A percentile compares a stretch with the other conserved stretches of the same genome.
These are phyloP conservation scores for Stephania yunnanensis DNA, from an alignment of 164 flowering plant species.

Conservation along the genomic window DNA sequence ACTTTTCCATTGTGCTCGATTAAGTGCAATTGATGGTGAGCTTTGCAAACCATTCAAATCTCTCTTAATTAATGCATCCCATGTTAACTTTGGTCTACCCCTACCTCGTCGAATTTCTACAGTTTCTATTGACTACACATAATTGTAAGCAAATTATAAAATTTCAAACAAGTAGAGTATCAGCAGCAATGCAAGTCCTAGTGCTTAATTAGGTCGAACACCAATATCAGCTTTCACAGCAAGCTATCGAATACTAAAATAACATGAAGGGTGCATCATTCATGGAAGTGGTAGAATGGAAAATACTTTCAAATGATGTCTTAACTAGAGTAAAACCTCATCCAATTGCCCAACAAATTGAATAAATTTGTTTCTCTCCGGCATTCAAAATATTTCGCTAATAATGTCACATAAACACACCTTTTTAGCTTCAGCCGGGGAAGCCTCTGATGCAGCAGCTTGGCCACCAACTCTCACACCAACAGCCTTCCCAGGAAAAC, in stretches of 20 bases:
- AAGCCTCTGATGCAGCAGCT: conserved; percentile 35
- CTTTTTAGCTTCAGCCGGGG: conserved; percentile 40
- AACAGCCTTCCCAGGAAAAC: conserved; percentile 87
- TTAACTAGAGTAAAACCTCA: background rate
- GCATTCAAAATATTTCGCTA: background rate
- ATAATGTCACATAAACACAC: conserved; percentile 14
- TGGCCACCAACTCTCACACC: conserved; percentile 58
- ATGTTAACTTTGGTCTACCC: too few relatives aligned
- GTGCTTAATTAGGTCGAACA: too few relatives aligned
- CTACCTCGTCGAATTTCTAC: too few relatives aligned
- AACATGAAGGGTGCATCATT: background rate
- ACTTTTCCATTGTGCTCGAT: too few relatives aligned
- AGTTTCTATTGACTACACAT: too few relatives aligned
- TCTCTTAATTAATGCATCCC: too few relatives aligned
- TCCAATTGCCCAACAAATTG: background rate
- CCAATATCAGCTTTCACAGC: too few relatives aligned
- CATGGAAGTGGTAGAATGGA: background rate
- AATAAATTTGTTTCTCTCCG: background rate
- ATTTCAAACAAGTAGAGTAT: too few relatives aligned
- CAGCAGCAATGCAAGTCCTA: too few relatives aligned
- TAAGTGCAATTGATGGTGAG: too few relatives aligned
- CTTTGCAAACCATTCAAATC: too few relatives aligned
- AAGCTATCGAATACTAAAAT: too few relatives aligned
- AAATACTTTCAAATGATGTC: background rate
- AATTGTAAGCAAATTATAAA: background rate